Base-by-base conservation (phyloP, 495 filamentous ascomycete genomes). In the Evernia prunastri region DNA sequence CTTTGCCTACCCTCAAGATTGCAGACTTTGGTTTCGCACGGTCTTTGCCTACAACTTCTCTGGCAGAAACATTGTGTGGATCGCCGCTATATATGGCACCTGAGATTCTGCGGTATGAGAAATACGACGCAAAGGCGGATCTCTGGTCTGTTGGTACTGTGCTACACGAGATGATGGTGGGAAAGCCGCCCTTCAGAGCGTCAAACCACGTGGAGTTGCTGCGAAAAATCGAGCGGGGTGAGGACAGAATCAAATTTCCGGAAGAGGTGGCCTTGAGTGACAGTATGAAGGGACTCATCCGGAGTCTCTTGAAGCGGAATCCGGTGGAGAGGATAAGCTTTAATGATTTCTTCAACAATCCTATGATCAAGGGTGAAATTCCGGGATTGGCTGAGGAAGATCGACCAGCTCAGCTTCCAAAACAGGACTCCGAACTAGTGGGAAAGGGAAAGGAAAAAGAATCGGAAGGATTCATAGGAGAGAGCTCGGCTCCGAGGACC, bases 1-100 rank as follows among this genome's bases (percentile, higher is more conserved):
- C 90, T 17, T 77, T 97, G 29, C 94, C 94, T 1, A 95, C 96
- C 86, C 81, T 98, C 60, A 98, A 98, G 77, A 86, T 98, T 69
- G 94, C 94, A 15, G 94, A 98, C 77, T 98, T 98, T 68, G 94
- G 94, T 3, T 98, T 98, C 71, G 94, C 94, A 59, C 86, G 94
- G 57, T 90, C 92, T 53, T 78, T 98, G 56, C 92, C 93, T 10
- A 82, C 88, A 13, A 92, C 93, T 1, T 90, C 93, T 3, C 79
- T 98, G 51, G 94, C 94, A 11, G 94, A 98, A 72, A 98, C 94
- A 4, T 81, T 98, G 9, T 98, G 94, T 73, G 94, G 94, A 39
- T 98, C 94, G n/a, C 94, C 94, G 18, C 81, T 98, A 31, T 98
- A 98, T 75, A 98, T 98, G 94, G 94, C 94, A 1, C 94, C 94